A percentile compares a stretch with the other conserved stretches of the same genome.
Conservation (phyloP, 805 yeast species). For the Metschnikowia sp. region DNA sequence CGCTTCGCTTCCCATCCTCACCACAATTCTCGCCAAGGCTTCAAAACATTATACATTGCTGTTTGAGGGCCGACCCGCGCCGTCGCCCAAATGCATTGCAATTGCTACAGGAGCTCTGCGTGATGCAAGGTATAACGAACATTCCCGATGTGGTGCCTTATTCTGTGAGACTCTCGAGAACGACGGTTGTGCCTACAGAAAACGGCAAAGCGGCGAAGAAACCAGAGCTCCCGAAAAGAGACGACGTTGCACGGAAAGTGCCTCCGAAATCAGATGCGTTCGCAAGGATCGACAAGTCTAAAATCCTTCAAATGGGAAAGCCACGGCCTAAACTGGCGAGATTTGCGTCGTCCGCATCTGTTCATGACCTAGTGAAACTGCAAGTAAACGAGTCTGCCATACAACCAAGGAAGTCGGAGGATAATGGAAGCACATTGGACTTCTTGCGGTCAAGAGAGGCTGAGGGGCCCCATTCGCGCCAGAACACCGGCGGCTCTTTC, state of each 20-base stretch:
- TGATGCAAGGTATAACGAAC: slow-evolving; percentile 48
- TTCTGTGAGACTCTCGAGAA: slow-evolving; percentile 23
- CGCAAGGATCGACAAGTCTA: slow-evolving; percentile 40
- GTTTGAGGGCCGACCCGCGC: slow-evolving; percentile 63
- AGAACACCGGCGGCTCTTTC: slow-evolving; percentile 42
- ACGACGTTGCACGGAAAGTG: neutral
- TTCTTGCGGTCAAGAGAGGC: slow-evolving; percentile 35
- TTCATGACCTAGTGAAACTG: slow-evolving; percentile 31
- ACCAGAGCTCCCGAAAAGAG: slow-evolving; percentile 2
- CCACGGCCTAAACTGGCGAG: slow-evolving; percentile 16
- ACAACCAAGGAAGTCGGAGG: slow-evolving; percentile 19
- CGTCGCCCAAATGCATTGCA: slow-evolving; percentile 74
- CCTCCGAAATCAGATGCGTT: slow-evolving; percentile 34
- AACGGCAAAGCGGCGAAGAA: neutral
- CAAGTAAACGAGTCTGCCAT: slow-evolving; percentile 28
- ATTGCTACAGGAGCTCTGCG: slow-evolving; percentile 62
- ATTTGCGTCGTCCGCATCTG: slow-evolving; percentile 9
- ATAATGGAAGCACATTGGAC: slow-evolving; percentile 29
- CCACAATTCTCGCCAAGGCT: slow-evolving; percentile 54
- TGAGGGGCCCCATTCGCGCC: slow-evolving; percentile 19
- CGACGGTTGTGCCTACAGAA: neutral
- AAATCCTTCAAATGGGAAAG: slow-evolving; percentile 19
- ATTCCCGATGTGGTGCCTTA: slow-evolving; percentile 41
- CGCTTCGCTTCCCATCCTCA: slow-evolving; percentile 40
- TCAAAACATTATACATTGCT: slow-evolving; percentile 59